phyloP scores from a whole-genome alignment of 2,329 filamentous ascomycete species.

The Cryphonectria nitschkei region DNA sequence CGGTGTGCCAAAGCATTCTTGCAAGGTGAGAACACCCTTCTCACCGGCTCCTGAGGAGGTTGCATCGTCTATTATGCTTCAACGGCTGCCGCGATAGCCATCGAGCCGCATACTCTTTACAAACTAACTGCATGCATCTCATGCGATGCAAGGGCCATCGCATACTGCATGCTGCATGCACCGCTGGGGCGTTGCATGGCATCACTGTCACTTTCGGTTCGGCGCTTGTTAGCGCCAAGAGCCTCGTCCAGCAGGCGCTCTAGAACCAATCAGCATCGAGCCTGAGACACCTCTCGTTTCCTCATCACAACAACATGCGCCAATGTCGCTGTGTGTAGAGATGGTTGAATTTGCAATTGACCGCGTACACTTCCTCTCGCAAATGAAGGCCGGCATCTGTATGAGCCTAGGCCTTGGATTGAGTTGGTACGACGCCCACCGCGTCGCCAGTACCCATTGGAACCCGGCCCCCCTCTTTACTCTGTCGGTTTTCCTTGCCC shows the following conservation, averaged over 20 bases:
- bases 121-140: slow-evolving; percentile 14
- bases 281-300: slow-evolving; percentile 8
- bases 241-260: slow-evolving; percentile 12
- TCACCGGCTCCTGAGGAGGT: not conserved
- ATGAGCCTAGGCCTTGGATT: no score
- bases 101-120: not conserved
- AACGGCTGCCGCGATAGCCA: not conserved
- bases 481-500: not conserved
- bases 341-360: not conserved
- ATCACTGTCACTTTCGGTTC: slow-evolving; percentile 14
- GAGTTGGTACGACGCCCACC: no score
- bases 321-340: not conserved
- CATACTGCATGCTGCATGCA: slow-evolving; percentile 15
- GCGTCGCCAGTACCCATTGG: not conserved
- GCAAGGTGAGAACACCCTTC: no score
- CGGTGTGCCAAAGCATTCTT: not conserved
- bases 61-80: no score
- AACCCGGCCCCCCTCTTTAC: no score
- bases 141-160: not conserved
- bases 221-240: slow-evolving; percentile 22
- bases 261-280: slow-evolving; percentile 19
- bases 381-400: not conserved
- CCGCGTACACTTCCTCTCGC: not conserved
- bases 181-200: slow-evolving; percentile 19
- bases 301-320: not conserved